Evolutionary conservation across 306 rosid genomes (phyloP), one percentile per base, ranked within the genome.

Genomic region (Lagenaria siceraria): DNA sequence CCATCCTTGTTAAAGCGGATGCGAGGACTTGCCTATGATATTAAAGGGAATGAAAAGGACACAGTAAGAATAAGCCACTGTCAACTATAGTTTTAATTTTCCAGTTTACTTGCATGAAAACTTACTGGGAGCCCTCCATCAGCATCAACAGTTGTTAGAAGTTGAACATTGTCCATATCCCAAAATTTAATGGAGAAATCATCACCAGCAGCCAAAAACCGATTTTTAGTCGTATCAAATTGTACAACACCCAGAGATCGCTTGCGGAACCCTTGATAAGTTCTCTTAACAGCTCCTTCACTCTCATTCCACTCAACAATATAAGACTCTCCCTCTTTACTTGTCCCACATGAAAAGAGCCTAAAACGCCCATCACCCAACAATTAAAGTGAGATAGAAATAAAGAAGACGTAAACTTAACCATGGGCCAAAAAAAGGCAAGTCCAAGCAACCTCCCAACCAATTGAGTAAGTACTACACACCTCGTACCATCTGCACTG

Each of bases 1-100:
- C 99, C 99, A 79, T 95, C 96, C 92, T 92, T 95, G 90, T 92
- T 95, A 83, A 95, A 95, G 62, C 99, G 97, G 81, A 95, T 89
- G 4, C 96, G 97, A 14, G 99, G 99, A 79, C 96, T 92, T 52
- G 90, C 97, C 99, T 95, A 85, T 24, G 78, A 82, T 80, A 78
- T 78, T 82, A 58, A 63, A 55, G 83, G 22, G 60, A 29, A 29
- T 5, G 43, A 13, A 72, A n/a, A 76, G 81, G 64, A 77, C 51
- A 80, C 55, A 54, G 55, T 51, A 17, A 6, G 55, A 51, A 25
- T 83, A 54, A 87, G 74, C 38, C 77, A 74, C 38, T 19, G 65
- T 65, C 74, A 77, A 80, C 31, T 51, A 68, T 40, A 77, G n/a
- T 12, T 9, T 77, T 27, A 5, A 35, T 29, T 19, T 77, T 18